Evolutionary conservation across 2,329 filamentous ascomycete genomes (phyloP).

Genomic region (Trichoderma harzianum): DNA sequence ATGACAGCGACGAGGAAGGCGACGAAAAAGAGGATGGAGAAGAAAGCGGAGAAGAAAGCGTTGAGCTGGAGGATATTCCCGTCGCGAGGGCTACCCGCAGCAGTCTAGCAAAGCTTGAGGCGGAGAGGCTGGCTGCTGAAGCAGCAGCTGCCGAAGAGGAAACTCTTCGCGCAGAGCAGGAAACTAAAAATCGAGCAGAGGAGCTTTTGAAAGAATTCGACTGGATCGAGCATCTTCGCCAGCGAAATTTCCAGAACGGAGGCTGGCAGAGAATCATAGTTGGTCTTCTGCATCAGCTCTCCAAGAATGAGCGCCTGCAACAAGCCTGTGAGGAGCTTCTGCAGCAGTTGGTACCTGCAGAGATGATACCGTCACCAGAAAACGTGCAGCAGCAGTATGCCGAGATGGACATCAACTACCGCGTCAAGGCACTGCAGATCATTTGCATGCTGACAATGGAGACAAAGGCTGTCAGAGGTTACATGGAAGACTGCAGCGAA

Average conservation of each 20-base stretch:
- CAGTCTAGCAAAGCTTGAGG: slow-evolving; percentile 78
- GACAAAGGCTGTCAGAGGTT: slow-evolving; percentile 80
- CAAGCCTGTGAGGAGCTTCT: slow-evolving; percentile 76
- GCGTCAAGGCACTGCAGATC: slow-evolving; percentile 76
- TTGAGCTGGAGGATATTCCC: slow-evolving; percentile 68
- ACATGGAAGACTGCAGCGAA: slow-evolving; percentile 88
- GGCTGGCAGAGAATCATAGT: slow-evolving; percentile 91
- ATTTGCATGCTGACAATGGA: slow-evolving; percentile 82
- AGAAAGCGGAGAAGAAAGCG: slow-evolving; percentile 51
- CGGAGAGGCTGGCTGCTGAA: slow-evolving; percentile 63
- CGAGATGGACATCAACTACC: slow-evolving; percentile 75
- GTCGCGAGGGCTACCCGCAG: slow-evolving; percentile 74
- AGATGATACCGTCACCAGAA: slow-evolving; percentile 70
- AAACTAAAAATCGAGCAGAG: slow-evolving; percentile 63
- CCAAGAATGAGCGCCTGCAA: slow-evolving; percentile 67
- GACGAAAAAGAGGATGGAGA: slow-evolving; percentile 45
- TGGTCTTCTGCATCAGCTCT: slow-evolving; percentile 80
- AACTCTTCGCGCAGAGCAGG: slow-evolving; percentile 44
- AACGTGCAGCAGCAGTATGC: slow-evolving; percentile 71
- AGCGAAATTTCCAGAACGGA: slow-evolving; percentile 80
- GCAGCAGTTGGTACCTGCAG: slow-evolving; percentile 73
- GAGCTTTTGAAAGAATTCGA: slow-evolving; percentile 72
- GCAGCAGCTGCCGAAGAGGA: slow-evolving; percentile 52
- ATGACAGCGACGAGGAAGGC: slow-evolving; percentile 64
- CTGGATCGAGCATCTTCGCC: slow-evolving; percentile 81